phyloP scores from a whole-genome alignment of 2,329 filamentous ascomycete species.

The Neurospora sp. region DNA sequence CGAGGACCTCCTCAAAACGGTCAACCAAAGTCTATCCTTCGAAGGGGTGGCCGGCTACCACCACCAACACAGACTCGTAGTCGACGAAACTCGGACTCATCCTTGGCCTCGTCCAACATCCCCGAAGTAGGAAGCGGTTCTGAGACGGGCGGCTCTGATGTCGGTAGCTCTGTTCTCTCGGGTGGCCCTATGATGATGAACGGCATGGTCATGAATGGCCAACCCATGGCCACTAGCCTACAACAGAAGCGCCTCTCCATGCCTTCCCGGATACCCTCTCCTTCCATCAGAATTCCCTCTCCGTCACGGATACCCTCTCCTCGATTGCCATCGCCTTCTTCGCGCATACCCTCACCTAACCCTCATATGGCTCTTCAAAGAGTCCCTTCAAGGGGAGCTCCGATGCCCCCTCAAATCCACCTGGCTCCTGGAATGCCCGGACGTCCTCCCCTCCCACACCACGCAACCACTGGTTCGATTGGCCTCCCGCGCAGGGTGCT shows the following conservation, averaged over 20 bases:
- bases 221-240: not conserved
- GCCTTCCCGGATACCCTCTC: not conserved
- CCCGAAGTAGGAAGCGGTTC: constrained; percentile 15
- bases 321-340: not conserved
- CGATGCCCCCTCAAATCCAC: constrained; percentile 1
- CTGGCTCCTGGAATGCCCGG: constrained; percentile 1
- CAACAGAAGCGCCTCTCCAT: not conserved
- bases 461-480: constrained; percentile 4
- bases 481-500: constrained; percentile 18
- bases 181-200: not conserved
- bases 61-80: constrained; percentile 8
- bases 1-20: not conserved
- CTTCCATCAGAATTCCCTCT: not conserved
- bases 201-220: not conserved
- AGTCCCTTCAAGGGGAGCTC: not conserved
- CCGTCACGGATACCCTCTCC: not conserved
- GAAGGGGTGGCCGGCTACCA: constrained; percentile 9
- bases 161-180: not conserved
- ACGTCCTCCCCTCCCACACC: not conserved
- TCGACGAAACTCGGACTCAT: constrained; percentile 19
- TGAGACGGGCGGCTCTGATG: constrained; percentile 6
- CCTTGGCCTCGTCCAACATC: constrained; percentile 18
- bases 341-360: not conserved
- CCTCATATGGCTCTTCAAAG: not conserved
- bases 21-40: constrained; percentile 14